Evolutionary conservation across 2,329 filamentous ascomycete species (phyloP), one percentile per base, ranked within the genome.

Genomic region (Aspergillus chevalieri): DNA sequence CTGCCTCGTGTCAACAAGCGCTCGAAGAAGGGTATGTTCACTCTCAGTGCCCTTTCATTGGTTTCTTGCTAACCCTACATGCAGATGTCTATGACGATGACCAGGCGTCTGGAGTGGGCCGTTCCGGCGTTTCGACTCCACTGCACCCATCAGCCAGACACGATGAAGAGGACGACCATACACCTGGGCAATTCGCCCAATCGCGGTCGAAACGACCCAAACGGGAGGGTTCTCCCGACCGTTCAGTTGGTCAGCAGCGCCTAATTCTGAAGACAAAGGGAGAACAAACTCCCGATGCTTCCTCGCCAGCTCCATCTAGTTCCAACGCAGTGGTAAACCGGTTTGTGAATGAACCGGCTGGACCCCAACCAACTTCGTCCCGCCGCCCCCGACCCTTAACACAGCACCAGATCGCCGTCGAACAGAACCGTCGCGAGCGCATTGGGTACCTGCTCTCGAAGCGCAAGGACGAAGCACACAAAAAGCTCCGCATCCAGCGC

Each of bases 321-420:
- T 64, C 67, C 39, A 63, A 76, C 52, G 66, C 71, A 21, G 61
- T 74, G 12, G 56, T 74, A 12, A 69, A 68, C 51, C 69, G 72
- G 38, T 74, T 70, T 53, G 62, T 66, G 44, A 58, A 61, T 2
- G 66, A 68, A 48, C 58, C 66, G 17, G 61, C 65, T 26, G 58
- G 62, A 45, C 57, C 58, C 17, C 62, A 64, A 44, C 58, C 52
- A 34, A 47, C 56, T 47, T 59, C 63, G 38, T 61, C 65, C 43
- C 70, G 72, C 46, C 72, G 74, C 10, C 70, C 73, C 12, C 69
- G 74, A 15, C 74, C 74, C 8, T 65, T 76, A 38, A 77, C 74
- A 2, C 73, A 76, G 46, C 75, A 77, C 48, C 74, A 77, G 49
- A 64, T 75, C 46, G 74, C 75, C 19, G 69, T 77, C 4, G 74